Base-by-base conservation (phyloP, 352 stramenopile genomes). In the Phytophthora fragariaefolia region DNA sequence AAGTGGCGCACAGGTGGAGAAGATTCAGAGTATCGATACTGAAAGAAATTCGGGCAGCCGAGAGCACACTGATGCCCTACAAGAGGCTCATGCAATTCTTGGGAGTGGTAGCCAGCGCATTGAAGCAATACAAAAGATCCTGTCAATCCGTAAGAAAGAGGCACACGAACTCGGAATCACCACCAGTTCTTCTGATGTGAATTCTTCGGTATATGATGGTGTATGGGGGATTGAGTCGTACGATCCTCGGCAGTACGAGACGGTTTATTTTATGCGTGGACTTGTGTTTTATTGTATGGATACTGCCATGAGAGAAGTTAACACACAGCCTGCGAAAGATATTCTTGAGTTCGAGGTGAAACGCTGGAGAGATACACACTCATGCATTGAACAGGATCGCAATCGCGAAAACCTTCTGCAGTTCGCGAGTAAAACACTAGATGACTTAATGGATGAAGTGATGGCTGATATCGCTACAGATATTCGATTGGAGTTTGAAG, bases 261-360 rank as follows among this genome's bases (percentile, higher is more conserved):
- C 61, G 9, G 71, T 83, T 26, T 84, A 81, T 28, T 86, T 73
- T 10, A n/a, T 84, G 0, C 77, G 76, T 10, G 49, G 54, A 4
- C 47, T 90, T 9, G 56, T 90, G 8, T 83, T 88, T 36, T 53
- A 50, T 0, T 88, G 78, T 64, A 63, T 79, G 42, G 75, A 81
- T 6, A 15, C 18, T 4, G 75, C 77, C 13, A 23, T 80, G 6
- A 62, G 46, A 10, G 63, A 66, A 20, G 56, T 66, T 3, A 42
- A 30, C 3, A 22, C 34, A 12, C 47, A 82, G 32, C 80, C 80
- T 38, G 30, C 57, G 2, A 73, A 43, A 58, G 30, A 70, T 27
- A 24, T 79, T 22, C 65, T 85, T 6, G 55, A 76, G 50, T 13
- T 61, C 8, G 64, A 81, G 48, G 26, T 85, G 9, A 51, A 71